A percentile compares a stretch with the other conserved stretches of the same genome.
phyloP scores from a whole-genome alignment of 306 rosid genomes.

The Inga oerstediana region DNA sequence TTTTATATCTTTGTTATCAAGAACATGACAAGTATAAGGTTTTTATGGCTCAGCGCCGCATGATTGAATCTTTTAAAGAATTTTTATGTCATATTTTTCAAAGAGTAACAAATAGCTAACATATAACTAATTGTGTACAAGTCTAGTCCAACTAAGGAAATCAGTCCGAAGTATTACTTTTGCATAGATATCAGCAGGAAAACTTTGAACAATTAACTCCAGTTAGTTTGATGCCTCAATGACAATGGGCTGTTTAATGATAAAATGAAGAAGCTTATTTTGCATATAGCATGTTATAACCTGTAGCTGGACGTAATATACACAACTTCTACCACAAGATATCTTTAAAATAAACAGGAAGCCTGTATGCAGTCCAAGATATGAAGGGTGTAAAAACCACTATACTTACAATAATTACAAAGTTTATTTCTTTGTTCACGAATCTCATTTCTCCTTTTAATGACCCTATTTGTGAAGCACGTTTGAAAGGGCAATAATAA shows the following conservation, averaged over 20 bases:
- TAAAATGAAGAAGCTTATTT: neutral
- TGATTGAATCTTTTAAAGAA: neutral
- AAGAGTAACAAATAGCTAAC: neutral
- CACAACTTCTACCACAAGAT: neutral
- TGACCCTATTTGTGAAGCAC: constrained; percentile 25
- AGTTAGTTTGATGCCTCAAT: neutral
- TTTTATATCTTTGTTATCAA: neutral
- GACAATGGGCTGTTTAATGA: neutral
- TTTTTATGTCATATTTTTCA: neutral
- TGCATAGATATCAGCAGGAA: constrained; percentile 4
- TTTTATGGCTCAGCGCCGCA: neutral
- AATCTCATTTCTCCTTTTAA: constrained; percentile 25
- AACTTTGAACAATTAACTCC: neutral
- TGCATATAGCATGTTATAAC: neutral
- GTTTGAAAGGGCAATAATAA: constrained; percentile 19
- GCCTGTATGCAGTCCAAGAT: neutral
- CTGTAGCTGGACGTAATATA: neutral
- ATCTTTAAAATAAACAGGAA: neutral
- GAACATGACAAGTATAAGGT: neutral
- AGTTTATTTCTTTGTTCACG: constrained; percentile 1
- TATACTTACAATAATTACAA: neutral
- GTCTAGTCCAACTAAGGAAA: neutral
- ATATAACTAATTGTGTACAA: neutral
- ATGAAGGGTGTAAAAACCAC: constrained; percentile 4
- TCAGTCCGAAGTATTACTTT: constrained; percentile 26